Conservation (phyloP, 371 early-diverging fungal genomes). For the Rhizopus sp. region DNA sequence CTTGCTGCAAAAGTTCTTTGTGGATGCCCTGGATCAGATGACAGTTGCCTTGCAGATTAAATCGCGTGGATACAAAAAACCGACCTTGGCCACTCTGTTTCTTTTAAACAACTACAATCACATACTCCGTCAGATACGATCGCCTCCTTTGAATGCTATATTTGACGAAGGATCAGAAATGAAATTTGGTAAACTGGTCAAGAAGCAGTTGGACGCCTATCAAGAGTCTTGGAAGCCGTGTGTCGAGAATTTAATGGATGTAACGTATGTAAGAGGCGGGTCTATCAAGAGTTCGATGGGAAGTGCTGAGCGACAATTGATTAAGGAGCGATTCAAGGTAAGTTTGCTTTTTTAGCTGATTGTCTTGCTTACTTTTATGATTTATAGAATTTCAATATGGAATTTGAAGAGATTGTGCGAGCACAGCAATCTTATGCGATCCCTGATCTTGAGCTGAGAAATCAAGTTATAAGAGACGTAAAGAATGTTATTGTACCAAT, state of each 20-base stretch:
- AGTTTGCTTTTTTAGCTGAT: slow-evolving; percentile 8
- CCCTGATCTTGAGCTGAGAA: slow-evolving; percentile 79
- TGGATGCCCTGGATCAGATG: slow-evolving; percentile 66
- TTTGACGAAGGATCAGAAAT: slow-evolving; percentile 56
- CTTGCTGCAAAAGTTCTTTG: slow-evolving; percentile 34
- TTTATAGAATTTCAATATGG: slow-evolving; percentile 71
- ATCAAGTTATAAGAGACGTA: slow-evolving; percentile 72
- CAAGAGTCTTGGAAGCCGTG: slow-evolving; percentile 78
- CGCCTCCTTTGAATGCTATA: slow-evolving; percentile 56
- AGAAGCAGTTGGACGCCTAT: slow-evolving; percentile 62
- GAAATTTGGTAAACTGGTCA: slow-evolving; percentile 64
- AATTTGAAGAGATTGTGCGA: slow-evolving; percentile 77
- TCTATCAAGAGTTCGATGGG: slow-evolving; percentile 64
- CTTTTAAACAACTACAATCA: slow-evolving; percentile 84
- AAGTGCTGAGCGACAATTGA: slow-evolving; percentile 64
- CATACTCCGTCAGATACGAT: slow-evolving; percentile 66
- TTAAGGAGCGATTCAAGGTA: slow-evolving; percentile 84
- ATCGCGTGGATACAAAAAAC: slow-evolving; percentile 75
- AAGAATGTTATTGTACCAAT: slow-evolving; percentile 76
- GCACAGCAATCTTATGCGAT: slow-evolving; percentile 78
- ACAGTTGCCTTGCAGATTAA: slow-evolving; percentile 63
- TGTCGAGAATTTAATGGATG: slow-evolving; percentile 74
- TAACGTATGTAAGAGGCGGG: slow-evolving; percentile 70
- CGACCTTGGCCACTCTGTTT: slow-evolving; percentile 73
- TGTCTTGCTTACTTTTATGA: not conserved